These are phyloP conservation scores for Tricholoma hemisulphureum DNA, from an alignment of 768 basidiomycete genomes.

Conservation along the genomic window DNA sequence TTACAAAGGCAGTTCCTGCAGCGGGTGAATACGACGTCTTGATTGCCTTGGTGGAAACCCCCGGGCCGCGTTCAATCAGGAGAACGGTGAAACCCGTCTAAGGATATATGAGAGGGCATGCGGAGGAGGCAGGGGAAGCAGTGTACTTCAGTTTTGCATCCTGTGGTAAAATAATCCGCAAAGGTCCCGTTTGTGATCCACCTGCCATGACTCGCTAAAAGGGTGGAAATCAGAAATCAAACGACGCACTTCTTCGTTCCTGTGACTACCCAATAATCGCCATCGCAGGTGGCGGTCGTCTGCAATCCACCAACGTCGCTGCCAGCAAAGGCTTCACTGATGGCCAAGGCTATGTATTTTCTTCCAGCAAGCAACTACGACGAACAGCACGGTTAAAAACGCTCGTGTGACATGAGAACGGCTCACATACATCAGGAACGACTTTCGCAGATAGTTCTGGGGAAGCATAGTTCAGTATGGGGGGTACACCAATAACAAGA, in stretches of 20 bases:
- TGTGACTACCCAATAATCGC: conserved; percentile 82
- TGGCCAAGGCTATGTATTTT: conserved; percentile 86
- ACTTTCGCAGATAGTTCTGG: conserved; percentile 68
- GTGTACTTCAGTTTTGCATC: conserved; percentile 65
- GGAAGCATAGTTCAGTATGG: conserved; percentile 84
- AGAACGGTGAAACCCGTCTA: conserved; percentile 76
- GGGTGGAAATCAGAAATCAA: background rate
- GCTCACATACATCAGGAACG: conserved; percentile 59
- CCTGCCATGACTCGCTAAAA: conserved; percentile 34
- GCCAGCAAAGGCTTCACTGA: conserved; percentile 92
- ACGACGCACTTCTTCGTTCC: conserved; percentile 84
- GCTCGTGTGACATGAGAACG: background rate
- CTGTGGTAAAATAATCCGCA: conserved; percentile 82
- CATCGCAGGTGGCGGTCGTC: conserved; percentile 84
- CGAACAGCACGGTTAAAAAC: background rate
- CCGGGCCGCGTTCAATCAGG: conserved; percentile 67
- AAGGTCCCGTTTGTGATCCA: conserved; percentile 91
- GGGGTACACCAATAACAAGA: conserved; percentile 84
- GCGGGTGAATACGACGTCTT: conserved; percentile 91
- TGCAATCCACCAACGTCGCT: conserved; percentile 82
- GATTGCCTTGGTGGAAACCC: conserved; percentile 81
- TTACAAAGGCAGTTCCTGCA: conserved; percentile 88
- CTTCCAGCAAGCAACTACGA: conserved; percentile 57
- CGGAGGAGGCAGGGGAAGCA: background rate
- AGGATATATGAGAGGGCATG: background rate